Evolutionary conservation across 2,329 filamentous ascomycete species (phyloP), one percentile per base, ranked within the genome.

Genomic region (Metarhizium rileyi): DNA sequence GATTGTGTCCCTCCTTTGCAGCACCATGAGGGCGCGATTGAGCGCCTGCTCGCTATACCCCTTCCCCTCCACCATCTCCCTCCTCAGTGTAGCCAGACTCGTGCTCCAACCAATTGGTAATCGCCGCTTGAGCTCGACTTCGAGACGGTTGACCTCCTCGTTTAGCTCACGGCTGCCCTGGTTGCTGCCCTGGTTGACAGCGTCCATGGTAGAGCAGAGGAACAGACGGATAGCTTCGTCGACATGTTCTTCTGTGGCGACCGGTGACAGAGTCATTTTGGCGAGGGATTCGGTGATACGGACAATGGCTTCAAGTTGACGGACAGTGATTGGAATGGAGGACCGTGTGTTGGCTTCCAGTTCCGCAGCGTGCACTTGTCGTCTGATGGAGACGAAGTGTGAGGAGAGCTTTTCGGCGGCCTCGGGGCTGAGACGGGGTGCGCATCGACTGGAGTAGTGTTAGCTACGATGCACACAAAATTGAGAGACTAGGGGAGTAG

Each of bases 221-320:
- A 98, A 98, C 16, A 98, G 78, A 0, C 93, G 85, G 60, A 98
- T 98, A 2, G 93, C 93, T 71, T 98, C 93, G 62, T 98, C 91
- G 47, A 98, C 93, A 62, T 98, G 93, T 44, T 81, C 76, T 66
- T 96, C 91, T 0, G 86, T 90, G 2, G 91, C 93, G 40, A 96
- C 77, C 3, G 90, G 84, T 0, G 86, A 88, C 8, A 98, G 78
- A 0, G 86, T 83, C 41, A 98, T 75, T 67, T 98, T 98, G 50
- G 93, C 93, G 2, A 98, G 80, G 0, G 93, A 90, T 66, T 98
- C 93, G 3, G 90, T 94, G 62, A 98, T 97, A 64, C 93, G 91
- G 55, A 97, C 87, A 57, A 98, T 95, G 60, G 91, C 91, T 69
- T 98, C 93, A 5, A 98, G 80, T 66, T 98, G 93, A 66, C 93